These are phyloP conservation scores for Suillus discolor DNA, from an alignment of 768 basidiomycete genomes.

Conservation along the genomic window DNA sequence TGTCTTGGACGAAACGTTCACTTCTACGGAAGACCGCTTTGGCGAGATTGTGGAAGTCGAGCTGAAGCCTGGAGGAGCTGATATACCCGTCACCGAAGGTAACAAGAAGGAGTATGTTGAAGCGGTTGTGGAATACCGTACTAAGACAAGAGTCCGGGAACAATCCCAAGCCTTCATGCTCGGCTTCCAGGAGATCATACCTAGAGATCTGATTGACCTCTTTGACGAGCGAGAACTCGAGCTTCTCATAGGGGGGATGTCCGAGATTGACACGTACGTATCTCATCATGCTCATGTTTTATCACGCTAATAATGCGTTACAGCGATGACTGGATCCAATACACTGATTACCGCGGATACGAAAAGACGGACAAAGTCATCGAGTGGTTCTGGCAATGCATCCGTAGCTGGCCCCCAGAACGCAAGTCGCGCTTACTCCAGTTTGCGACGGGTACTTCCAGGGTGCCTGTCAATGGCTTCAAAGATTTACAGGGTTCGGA, in stretches of 20 bases:
- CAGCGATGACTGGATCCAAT: constrained; percentile 91
- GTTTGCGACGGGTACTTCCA: constrained; percentile 87
- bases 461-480: constrained; percentile 90
- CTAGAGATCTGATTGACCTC: constrained; percentile 80
- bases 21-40: constrained; percentile 71
- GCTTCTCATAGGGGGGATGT: constrained; percentile 90
- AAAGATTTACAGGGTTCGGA: constrained; percentile 94
- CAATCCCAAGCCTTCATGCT: constrained; percentile 87
- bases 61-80: constrained; percentile 62
- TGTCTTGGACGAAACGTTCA: constrained; percentile 73
- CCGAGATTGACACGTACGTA: constrained; percentile 83
- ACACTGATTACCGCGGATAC: constrained; percentile 90
- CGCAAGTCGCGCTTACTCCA: constrained; percentile 85
- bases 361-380: constrained; percentile 87
- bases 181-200: constrained; percentile 83
- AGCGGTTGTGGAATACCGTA: constrained; percentile 79
- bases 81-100: constrained; percentile 65
- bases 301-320: neutral
- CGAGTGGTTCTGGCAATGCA: constrained; percentile 95
- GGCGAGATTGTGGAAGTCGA: constrained; percentile 72
- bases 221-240: constrained; percentile 93
- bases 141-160: constrained; percentile 76
- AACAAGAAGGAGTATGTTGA: constrained; percentile 84
- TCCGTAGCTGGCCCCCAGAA: constrained; percentile 89
- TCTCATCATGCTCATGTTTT: neutral